Conservation (phyloP, 2,329 filamentous ascomycete genomes). For the Diplodia corticola region DNA sequence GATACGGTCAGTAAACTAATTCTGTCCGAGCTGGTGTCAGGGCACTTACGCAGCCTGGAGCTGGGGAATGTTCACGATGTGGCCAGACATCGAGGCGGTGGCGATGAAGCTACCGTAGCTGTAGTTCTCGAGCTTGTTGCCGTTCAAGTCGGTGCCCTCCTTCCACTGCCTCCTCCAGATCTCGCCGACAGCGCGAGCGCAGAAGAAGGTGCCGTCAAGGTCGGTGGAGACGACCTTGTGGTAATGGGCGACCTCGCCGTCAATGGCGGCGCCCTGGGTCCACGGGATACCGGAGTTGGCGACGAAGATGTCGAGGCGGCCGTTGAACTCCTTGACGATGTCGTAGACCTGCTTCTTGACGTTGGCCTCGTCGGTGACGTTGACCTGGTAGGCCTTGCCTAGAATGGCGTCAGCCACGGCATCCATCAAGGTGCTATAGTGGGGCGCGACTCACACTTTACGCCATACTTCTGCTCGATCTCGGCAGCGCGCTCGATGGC, state of each 20-base stretch:
- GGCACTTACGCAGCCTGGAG: conserved; percentile 50
- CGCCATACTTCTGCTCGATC: conserved; percentile 24
- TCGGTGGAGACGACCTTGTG: conserved; percentile 83
- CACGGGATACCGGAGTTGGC: conserved; percentile 64
- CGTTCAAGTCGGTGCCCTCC: conserved; percentile 23
- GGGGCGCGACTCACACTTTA: conserved; percentile 9
- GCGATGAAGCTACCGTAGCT: conserved; percentile 60
- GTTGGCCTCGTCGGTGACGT: conserved; percentile 57
- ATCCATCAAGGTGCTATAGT: neutral
- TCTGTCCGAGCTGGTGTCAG: neutral
- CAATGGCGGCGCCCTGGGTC: conserved; percentile 68
- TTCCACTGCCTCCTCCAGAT: conserved; percentile 24
- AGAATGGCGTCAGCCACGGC: neutral
- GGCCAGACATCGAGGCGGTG: conserved; percentile 74
- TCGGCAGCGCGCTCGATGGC: conserved; percentile 55
- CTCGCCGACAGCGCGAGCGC: conserved; percentile 77
- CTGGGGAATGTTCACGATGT: conserved; percentile 80
- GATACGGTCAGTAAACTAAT: neutral
- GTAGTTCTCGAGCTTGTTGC: conserved; percentile 25
- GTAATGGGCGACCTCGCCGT: conserved; percentile 69
- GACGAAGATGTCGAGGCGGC: conserved; percentile 66
- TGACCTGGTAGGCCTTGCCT: conserved; percentile 65
- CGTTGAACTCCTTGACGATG: conserved; percentile 68
- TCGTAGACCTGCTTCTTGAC: conserved; percentile 59
- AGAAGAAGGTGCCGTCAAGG: conserved; percentile 84